phyloP scores from a whole-genome alignment of 140 eudicot genomes.

The Stevia rebaudiana region DNA sequence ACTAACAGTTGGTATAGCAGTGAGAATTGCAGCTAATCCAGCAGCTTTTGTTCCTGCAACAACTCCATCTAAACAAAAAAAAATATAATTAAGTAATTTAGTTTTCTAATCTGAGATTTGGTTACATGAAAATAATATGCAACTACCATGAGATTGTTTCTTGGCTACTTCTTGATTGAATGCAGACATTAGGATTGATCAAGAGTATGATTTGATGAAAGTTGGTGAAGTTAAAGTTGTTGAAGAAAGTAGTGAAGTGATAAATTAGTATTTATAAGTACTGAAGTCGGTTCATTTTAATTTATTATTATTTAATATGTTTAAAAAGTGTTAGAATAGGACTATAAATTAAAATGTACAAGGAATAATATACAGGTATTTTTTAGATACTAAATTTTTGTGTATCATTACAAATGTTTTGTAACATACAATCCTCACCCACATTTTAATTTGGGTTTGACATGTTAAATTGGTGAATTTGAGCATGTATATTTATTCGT shows the following conservation, averaged over 20 bases:
- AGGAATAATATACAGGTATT: too few relatives aligned
- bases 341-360: not conserved
- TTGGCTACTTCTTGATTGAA: conserved; percentile 74
- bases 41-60: conserved; percentile 96
- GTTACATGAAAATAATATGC: not conserved
- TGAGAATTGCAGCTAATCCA: conserved; percentile 60
- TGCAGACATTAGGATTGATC: conserved; percentile 40
- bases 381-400: too few relatives aligned
- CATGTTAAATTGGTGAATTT: too few relatives aligned
- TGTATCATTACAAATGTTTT: too few relatives aligned
- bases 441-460: too few relatives aligned
- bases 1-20: conserved; percentile 91
- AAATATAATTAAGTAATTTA: not conserved
- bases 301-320: not conserved
- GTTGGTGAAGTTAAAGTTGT: conserved; percentile 4
- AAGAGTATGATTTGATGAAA: conserved; percentile 21
- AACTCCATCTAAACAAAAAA: conserved; percentile 58
- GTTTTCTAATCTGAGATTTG: not conserved
- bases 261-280: conserved; percentile 22
- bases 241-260: conserved; percentile 15
- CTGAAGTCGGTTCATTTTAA: not conserved
- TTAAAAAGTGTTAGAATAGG: not conserved
- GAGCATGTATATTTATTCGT: too few relatives aligned
- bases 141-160: conserved; percentile 74
- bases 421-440: too few relatives aligned